These are phyloP conservation scores for Auricularia heimuer DNA, from an alignment of 768 basidiomycete genomes.

Conservation along the genomic window DNA sequence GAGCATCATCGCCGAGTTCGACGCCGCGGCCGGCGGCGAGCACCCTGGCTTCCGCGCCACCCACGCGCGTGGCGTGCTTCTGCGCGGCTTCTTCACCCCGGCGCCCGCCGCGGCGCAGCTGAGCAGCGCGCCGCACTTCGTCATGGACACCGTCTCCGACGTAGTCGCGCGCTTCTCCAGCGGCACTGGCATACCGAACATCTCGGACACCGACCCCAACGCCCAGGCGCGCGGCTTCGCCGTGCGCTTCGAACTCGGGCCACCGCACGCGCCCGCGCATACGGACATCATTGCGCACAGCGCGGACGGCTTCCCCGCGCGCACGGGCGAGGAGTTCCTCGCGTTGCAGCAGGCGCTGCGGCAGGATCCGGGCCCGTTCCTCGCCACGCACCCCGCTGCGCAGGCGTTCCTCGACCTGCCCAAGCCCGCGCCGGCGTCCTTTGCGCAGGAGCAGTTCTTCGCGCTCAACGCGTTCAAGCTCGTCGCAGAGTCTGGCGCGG, in stretches of 20 bases:
- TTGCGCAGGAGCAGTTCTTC: slow-evolving; percentile 9
- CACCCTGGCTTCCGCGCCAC: slow-evolving; percentile 3
- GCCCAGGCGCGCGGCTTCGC: slow-evolving; percentile 14
- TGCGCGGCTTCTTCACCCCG: slow-evolving; percentile 10
- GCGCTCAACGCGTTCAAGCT: slow-evolving; percentile 13
- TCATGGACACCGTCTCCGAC: neutral
- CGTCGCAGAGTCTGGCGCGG: slow-evolving; percentile 4
- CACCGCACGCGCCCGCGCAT: slow-evolving; percentile 1
- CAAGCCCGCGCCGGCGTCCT: slow-evolving; percentile 10
- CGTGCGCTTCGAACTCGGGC: slow-evolving; percentile 10
- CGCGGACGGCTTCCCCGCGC: slow-evolving; percentile 10
- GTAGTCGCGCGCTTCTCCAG: slow-evolving; percentile 11
- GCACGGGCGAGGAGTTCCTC: slow-evolving; percentile 11
- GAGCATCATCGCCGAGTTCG: neutral
- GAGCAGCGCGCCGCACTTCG: slow-evolving; percentile 11
- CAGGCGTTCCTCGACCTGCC: slow-evolving; percentile 8
- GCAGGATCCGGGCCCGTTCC: neutral
- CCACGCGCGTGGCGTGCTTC: slow-evolving; percentile 11
- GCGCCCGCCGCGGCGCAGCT: slow-evolving; percentile 6
- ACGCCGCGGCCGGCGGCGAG: neutral
- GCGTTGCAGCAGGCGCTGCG: slow-evolving; percentile 10
- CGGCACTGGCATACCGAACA: slow-evolving; percentile 11
- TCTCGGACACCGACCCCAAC: slow-evolving; percentile 14
- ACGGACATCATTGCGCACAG: slow-evolving; percentile 16
- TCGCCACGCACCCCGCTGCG: slow-evolving; percentile 9